These are phyloP conservation scores for Gaeumannomyces tritici DNA, from an alignment of 2,329 filamentous ascomycete genomes.

Conservation along the genomic window DNA sequence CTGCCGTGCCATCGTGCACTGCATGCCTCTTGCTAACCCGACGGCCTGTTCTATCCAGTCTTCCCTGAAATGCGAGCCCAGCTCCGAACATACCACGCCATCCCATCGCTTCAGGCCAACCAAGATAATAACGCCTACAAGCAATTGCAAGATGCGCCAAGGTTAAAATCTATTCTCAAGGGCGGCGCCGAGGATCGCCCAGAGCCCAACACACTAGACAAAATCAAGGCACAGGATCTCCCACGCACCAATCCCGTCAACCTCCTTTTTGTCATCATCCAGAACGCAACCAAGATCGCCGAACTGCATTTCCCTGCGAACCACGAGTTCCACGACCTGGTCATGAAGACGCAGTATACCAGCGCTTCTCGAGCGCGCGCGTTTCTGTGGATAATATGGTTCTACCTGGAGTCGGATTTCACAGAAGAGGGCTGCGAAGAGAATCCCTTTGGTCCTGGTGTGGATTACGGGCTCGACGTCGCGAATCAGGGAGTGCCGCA, in stretches of 20 bases:
- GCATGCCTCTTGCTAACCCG: constrained; percentile 8
- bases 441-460: constrained; percentile 77
- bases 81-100: constrained; percentile 93
- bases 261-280: constrained; percentile 87
- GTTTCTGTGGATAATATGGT: constrained; percentile 98
- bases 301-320: constrained; percentile 81
- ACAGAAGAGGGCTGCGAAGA: constrained; percentile 76
- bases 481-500: constrained; percentile 61
- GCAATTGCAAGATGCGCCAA: constrained; percentile 90
- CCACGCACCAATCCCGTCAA: constrained; percentile 93
- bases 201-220: constrained; percentile 75
- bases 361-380: constrained; percentile 77
- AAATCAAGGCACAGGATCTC: constrained; percentile 58
- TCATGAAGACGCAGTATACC: constrained; percentile 80
- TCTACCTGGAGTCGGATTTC: constrained; percentile 94
- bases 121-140: constrained; percentile 97
- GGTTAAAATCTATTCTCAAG: constrained; percentile 94
- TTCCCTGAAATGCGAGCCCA: constrained; percentile 99
- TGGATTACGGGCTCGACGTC: constrained; percentile 55
- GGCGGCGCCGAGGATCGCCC: constrained; percentile 84
- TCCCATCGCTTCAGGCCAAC: constrained; percentile 88
- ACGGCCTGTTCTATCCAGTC: constrained; percentile 44
- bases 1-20: neutral
- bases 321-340: constrained; percentile 89
- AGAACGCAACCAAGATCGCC: constrained; percentile 82